Percentiles rank a stretch among this genome's conserved stretches.
Conservation (phyloP, 805 yeast species). For the Monosporozyma siamensis region DNA sequence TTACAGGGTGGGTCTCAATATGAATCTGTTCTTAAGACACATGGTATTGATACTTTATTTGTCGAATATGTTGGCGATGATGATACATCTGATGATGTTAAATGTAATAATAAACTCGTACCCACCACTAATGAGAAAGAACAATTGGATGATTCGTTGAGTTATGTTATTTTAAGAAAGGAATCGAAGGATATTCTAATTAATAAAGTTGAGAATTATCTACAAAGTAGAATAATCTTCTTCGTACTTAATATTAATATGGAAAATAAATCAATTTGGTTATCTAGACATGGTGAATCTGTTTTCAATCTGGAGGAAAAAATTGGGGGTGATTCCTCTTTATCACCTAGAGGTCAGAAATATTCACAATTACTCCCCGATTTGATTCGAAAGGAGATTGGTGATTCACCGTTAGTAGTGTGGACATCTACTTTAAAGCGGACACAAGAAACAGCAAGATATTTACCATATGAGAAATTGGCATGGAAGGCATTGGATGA, state of each 20-base stretch:
- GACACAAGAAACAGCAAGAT: conserved; percentile 85
- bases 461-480: conserved; percentile 68
- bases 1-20: conserved; percentile 57
- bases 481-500: conserved; percentile 96
- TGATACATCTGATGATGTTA: too few relatives aligned
- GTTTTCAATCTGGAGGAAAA: conserved; percentile 85
- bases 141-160: conserved; percentile 46
- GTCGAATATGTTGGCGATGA: conserved; percentile 71
- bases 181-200: conserved; percentile 81
- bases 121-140: conserved; percentile 48
- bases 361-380: conserved; percentile 77
- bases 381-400: conserved; percentile 48
- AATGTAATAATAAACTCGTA: too few relatives aligned
- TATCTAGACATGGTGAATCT: conserved; percentile 92
- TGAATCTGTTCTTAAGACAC: conserved; percentile 47
- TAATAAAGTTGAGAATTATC: conserved; percentile 75
- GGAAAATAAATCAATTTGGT: conserved; percentile 83
- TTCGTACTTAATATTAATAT: conserved; percentile 92
- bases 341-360: conserved; percentile 71
- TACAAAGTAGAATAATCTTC: conserved; percentile 87
- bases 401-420: conserved; percentile 61
- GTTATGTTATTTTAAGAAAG: conserved; percentile 80
- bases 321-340: conserved; percentile 88
- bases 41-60: conserved; percentile 79
- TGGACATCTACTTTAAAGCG: conserved; percentile 91